These are phyloP conservation scores for Cucumis hystrix DNA, from an alignment of 306 rosid species.

Conservation along the genomic window DNA sequence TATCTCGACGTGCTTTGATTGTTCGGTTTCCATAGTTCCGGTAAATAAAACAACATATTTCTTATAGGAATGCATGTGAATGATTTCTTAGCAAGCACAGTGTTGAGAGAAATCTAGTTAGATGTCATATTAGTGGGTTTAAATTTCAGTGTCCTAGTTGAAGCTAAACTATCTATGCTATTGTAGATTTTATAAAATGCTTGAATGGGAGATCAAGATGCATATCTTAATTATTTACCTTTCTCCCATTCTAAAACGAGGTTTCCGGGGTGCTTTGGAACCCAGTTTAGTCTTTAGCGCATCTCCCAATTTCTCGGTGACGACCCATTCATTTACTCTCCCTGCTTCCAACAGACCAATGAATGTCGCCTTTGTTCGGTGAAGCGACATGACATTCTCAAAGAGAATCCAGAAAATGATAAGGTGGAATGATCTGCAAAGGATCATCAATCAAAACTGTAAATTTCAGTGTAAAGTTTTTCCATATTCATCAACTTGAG, in stretches of 20 bases:
- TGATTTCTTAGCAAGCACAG: not conserved
- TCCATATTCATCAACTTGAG: not conserved
- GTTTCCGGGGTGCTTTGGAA: slow-evolving; percentile 44
- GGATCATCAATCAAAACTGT: not conserved
- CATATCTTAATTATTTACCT: slow-evolving; percentile 25
- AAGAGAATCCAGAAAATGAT: slow-evolving; percentile 80
- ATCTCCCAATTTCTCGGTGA: slow-evolving; percentile 89
- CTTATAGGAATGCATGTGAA: not conserved
- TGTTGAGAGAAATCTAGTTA: not conserved
- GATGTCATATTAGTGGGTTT: not conserved
- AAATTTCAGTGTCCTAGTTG: not conserved
- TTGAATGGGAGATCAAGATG: not conserved
- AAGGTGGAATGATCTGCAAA: slow-evolving; percentile 69
- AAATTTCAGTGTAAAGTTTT: not conserved
- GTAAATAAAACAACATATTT: not conserved
- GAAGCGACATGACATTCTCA: slow-evolving; percentile 92
- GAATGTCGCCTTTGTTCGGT: slow-evolving; percentile 79
- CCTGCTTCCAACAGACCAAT: slow-evolving; percentile 79
- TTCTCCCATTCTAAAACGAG: slow-evolving; percentile 36
- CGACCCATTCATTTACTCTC: slow-evolving; percentile 85
- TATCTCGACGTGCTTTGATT: not conserved
- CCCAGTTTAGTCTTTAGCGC: slow-evolving; percentile 54
- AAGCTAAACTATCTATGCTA: not conserved
- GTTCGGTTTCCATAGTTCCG: not conserved
- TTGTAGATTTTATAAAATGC: not conserved